phyloP scores from a whole-genome alignment of 2,329 filamentous ascomycete genomes.

The Aspergillaceae sp. region DNA sequence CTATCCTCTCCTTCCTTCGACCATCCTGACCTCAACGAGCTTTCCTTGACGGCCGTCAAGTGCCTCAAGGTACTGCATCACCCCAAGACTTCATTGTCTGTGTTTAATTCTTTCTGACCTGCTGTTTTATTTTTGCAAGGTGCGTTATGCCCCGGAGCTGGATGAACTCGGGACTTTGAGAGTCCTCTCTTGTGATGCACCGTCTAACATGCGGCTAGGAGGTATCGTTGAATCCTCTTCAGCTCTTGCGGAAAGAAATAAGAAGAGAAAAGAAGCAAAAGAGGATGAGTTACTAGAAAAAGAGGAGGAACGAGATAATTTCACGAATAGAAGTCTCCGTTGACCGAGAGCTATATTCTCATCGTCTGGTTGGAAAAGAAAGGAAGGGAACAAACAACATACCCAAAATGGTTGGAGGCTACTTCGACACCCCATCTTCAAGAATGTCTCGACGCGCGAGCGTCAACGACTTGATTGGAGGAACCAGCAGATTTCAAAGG shows the following conservation, averaged over 20 bases:
- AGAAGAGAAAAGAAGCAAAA: not conserved
- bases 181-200: not conserved
- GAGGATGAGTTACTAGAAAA: too few species aligned
- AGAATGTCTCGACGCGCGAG: slow-evolving; percentile 17
- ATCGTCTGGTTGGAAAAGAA: not conserved
- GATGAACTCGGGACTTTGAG: not conserved
- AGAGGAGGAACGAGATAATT: too few species aligned
- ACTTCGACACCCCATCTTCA: slow-evolving; percentile 24
- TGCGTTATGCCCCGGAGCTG: not conserved
- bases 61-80: not conserved
- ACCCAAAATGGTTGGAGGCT: slow-evolving; percentile 23
- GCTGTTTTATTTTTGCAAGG: not conserved
- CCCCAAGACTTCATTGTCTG: slow-evolving; percentile 4
- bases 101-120: slow-evolving; percentile 5
- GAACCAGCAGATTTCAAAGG: slow-evolving; percentile 14
- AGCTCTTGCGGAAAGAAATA: not conserved
- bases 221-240: not conserved
- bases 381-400: not conserved
- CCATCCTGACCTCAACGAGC: slow-evolving; percentile 3
- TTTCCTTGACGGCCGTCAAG: not conserved
- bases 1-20: slow-evolving; percentile 5
- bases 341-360: not conserved
- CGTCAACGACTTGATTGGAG: slow-evolving; percentile 16
- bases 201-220: slow-evolving; percentile 2
- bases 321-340: not conserved